phyloP scores from a whole-genome alignment of 2,329 filamentous ascomycete species.

The Torrubiella hemipterigena region DNA sequence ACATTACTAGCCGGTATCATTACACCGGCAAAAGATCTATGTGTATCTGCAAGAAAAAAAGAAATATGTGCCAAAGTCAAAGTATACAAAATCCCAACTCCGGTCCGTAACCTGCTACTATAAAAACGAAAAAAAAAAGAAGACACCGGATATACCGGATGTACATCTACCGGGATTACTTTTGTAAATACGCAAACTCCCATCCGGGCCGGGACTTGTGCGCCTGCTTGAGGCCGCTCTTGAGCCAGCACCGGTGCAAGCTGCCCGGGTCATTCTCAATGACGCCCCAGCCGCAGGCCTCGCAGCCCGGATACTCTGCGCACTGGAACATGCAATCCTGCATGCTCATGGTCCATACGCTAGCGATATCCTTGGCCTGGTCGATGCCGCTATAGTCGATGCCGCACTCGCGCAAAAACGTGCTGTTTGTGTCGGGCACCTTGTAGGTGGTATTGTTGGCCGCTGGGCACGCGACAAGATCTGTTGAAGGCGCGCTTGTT shows the following conservation, averaged over 20 bases:
- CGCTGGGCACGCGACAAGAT: constrained; percentile 24
- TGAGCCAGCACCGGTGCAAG: constrained; percentile 31
- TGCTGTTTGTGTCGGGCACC: constrained; percentile 25
- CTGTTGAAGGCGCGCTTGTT: constrained; percentile 8
- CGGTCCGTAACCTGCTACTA: too few relatives aligned
- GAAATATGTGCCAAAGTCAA: too few relatives aligned
- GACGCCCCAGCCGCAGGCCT: constrained; percentile 32
- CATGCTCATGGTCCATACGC: constrained; percentile 24
- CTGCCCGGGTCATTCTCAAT: constrained; percentile 24
- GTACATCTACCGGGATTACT: too few relatives aligned
- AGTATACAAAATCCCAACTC: too few relatives aligned
- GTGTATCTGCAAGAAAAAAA: too few relatives aligned
- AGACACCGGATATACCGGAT: too few relatives aligned
- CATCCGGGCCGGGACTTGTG: constrained; percentile 22
- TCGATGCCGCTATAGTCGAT: constrained; percentile 28
- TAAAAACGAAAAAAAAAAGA: too few relatives aligned
- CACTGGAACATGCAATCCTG: constrained; percentile 32
- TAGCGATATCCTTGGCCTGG: constrained; percentile 21
- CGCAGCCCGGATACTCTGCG: constrained; percentile 24
- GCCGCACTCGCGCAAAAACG: constrained; percentile 31
- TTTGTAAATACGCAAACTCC: too few relatives aligned
- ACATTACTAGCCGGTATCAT: too few relatives aligned
- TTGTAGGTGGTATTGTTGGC: constrained; percentile 31
- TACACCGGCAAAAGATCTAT: too few relatives aligned
- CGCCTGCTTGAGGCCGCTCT: constrained; percentile 20